Evolutionary conservation across 441 rosid genomes (phyloP).

Genomic region (Syzygium syzygioides): DNA sequence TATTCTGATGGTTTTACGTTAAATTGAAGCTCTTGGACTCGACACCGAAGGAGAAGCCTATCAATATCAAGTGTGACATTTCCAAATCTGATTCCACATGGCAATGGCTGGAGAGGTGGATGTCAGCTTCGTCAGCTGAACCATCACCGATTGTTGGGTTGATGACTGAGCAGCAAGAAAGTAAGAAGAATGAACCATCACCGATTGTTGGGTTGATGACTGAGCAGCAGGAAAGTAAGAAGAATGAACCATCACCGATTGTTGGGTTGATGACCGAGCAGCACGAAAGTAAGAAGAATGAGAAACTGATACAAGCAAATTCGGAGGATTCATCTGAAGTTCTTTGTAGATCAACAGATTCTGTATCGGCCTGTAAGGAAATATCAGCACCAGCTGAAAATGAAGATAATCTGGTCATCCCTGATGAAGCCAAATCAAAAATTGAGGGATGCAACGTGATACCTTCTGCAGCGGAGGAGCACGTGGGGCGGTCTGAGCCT

Average conservation of each 20-base stretch:
- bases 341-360: constrained; percentile 21
- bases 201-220: constrained; percentile 16
- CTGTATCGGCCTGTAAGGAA: constrained; percentile 19
- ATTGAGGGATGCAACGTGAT: constrained; percentile 20
- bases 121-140: constrained; percentile 44
- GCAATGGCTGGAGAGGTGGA: constrained; percentile 98
- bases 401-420: constrained; percentile 34
- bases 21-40: constrained; percentile 71
- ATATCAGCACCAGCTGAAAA: constrained; percentile 21
- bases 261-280: constrained; percentile 25
- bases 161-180: constrained; percentile 25
- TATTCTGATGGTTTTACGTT: not conserved
- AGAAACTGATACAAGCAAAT: constrained; percentile 17
- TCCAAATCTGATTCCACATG: constrained; percentile 73
- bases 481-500: constrained; percentile 29
- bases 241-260: constrained; percentile 8
- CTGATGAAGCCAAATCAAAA: constrained; percentile 28
- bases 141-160: not conserved
- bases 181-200: constrained; percentile 29
- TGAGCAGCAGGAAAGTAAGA: too few relatives aligned
- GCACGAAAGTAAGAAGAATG: constrained; percentile 32
- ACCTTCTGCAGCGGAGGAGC: constrained; percentile 15
- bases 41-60: constrained; percentile 58
- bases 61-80: constrained; percentile 76
- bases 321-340: constrained; percentile 23